Conservation (phyloP, 169 alveolate genomes). For the Eimeria falciformis region DNA sequence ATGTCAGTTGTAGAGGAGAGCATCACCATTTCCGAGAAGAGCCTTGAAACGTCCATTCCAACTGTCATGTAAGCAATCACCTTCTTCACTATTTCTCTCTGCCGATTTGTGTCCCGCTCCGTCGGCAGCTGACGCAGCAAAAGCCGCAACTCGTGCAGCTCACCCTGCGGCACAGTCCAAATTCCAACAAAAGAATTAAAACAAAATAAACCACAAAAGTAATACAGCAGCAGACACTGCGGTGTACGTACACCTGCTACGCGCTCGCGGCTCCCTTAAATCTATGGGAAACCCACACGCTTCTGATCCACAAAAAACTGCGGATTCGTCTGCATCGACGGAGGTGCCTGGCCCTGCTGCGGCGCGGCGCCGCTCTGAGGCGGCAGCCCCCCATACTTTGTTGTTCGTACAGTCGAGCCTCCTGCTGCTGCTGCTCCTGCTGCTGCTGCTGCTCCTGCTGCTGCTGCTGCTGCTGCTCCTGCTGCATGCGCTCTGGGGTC, state of each 20-base stretch:
- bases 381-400: neutral
- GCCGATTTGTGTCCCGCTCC: constrained; percentile 89
- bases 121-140: constrained; percentile 86
- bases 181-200: too few species aligned
- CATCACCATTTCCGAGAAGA: constrained; percentile 98
- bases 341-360: neutral
- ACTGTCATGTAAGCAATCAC: constrained; percentile 93
- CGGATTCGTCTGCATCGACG: constrained; percentile 70
- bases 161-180: constrained; percentile 88
- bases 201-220: too few species aligned
- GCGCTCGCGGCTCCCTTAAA: too few species aligned
- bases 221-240: too few species aligned
- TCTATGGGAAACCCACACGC: constrained; percentile 27
- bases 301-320: constrained; percentile 91
- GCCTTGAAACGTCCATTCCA: constrained; percentile 97
- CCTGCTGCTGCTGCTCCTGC: too few species aligned
- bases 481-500: too few species aligned
- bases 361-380: neutral
- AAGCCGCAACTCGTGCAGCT: constrained; percentile 92
- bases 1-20: constrained; percentile 97
- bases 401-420: too few species aligned
- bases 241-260: too few species aligned
- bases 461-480: too few species aligned
- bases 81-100: constrained; percentile 92
- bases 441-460: too few species aligned